These are phyloP conservation scores for Torrubiella hemipterigena DNA, from an alignment of 2,329 filamentous ascomycete genomes.

Conservation along the genomic window DNA sequence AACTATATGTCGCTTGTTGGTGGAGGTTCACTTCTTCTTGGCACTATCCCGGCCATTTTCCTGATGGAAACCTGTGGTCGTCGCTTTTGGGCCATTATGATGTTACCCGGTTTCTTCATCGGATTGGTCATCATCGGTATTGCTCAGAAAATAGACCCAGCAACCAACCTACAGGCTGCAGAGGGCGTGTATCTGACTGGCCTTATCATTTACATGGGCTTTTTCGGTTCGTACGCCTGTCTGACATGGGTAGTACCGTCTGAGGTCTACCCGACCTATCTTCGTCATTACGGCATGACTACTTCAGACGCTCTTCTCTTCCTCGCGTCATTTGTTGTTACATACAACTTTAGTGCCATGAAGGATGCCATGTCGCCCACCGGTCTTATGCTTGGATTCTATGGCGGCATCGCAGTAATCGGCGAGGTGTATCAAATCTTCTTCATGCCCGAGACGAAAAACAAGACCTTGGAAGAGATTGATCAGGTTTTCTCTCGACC, in stretches of 20 bases:
- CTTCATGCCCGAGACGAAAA: slow-evolving; percentile 68
- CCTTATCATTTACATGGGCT: slow-evolving; percentile 55
- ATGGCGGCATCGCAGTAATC: slow-evolving; percentile 58
- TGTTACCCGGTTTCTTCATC: slow-evolving; percentile 61
- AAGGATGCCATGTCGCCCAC: slow-evolving; percentile 53
- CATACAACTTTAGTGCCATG: slow-evolving; percentile 65
- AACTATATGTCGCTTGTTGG: slow-evolving; percentile 70
- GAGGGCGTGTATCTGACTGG: slow-evolving; percentile 55
- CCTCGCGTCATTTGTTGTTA: slow-evolving; percentile 60
- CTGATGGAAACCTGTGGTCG: slow-evolving; percentile 63
- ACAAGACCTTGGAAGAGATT: slow-evolving; percentile 57
- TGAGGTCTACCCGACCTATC: slow-evolving; percentile 62
- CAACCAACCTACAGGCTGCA: slow-evolving; percentile 31
- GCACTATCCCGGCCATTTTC: slow-evolving; percentile 55
- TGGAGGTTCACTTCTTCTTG: slow-evolving; percentile 53
- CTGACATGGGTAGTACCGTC: slow-evolving; percentile 53
- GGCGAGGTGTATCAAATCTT: slow-evolving; percentile 62
- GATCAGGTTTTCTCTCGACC: slow-evolving; percentile 54
- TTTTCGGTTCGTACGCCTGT: slow-evolving; percentile 55
- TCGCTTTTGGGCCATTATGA: slow-evolving; percentile 62
- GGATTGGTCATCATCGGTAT: slow-evolving; percentile 55
- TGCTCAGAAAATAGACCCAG: slow-evolving; percentile 43
- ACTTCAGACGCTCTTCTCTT: slow-evolving; percentile 57
- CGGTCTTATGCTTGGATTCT: slow-evolving; percentile 58
- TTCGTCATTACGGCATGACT: slow-evolving; percentile 63